Evolutionary conservation across 352 stramenopile species (phyloP), one percentile per base, ranked within the genome.

Genomic region (Pythium utonaiense): DNA sequence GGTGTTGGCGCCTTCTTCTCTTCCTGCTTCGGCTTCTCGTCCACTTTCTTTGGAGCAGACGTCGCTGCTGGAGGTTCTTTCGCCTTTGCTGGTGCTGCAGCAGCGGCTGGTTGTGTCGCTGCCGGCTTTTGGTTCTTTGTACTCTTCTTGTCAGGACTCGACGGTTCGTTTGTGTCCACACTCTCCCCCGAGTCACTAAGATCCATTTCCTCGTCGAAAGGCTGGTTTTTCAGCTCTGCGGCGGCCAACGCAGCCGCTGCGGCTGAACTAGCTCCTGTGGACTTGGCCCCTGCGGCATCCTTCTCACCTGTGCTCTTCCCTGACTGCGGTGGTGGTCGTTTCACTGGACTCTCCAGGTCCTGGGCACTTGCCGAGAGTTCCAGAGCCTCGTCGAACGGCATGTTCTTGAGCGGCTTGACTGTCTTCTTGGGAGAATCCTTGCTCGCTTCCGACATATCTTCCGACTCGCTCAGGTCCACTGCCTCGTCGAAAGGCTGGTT

Each of bases 401-500:
- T 72, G 50, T 93, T 91, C 60, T 91, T 89, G 31, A 93, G n/a
- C 19, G 57, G 52, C 57, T 79, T 80, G 25, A 47, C 49, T 25
- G 60, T 61, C 40, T 81, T 87, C 69, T 87, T 89, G 56, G 80
- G 83, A 40, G 80, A 89, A 27, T 90, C 80, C 19, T 69, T 60
- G 64, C 60, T 69, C 5, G 27, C 45, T 28, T 75, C 68, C 9
- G 55, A 66, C 57, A 78, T 67, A 42, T 73, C 73, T 34, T 85
- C 75, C 10, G 86, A 95, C 63, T 95, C 86, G 53, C 86, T 95
- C 51, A 96, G 67, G 48, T 96, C 86, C n/a, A 96, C 60, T 12
- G 83, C 78, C 57, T 95, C 88, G 49, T 96, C 86, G 41, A 95
- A 95, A 12, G 85, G 85, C 71, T 95, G 85, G 50, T 95, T 95